A percentile compares a stretch with the other conserved stretches of the same genome.
Conservation (phyloP, 495 filamentous ascomycete species). For the Penicillium lividum region DNA sequence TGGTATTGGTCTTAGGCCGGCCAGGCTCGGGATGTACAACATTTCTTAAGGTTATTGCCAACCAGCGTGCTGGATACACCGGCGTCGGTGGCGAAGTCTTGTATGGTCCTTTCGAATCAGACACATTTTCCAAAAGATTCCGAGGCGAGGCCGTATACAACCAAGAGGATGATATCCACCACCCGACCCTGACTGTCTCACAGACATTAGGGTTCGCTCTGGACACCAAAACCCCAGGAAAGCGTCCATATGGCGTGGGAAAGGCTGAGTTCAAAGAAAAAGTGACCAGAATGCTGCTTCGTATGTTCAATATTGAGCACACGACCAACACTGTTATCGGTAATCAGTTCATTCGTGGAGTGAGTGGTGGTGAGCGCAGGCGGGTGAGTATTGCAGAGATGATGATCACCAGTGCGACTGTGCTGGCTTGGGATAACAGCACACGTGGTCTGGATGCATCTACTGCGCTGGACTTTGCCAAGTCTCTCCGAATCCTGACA, state of each 20-base stretch:
- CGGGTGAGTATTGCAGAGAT: conserved; percentile 55
- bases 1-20: conserved; percentile 85
- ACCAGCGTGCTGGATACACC: conserved; percentile 79
- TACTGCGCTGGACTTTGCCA: conserved; percentile 72
- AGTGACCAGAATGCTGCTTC: conserved; percentile 69
- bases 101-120: conserved; percentile 70
- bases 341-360: conserved; percentile 75
- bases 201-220: conserved; percentile 82
- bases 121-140: conserved; percentile 63
- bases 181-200: conserved; percentile 77
- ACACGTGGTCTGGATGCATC: conserved; percentile 83
- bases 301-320: conserved; percentile 88
- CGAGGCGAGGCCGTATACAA: conserved; percentile 87
- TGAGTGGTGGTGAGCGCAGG: conserved; percentile 69
- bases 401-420: conserved; percentile 70
- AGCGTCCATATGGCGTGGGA: conserved; percentile 64
- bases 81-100: conserved; percentile 73
- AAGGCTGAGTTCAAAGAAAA: conserved; percentile 70
- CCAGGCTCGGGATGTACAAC: conserved; percentile 88
- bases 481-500: conserved; percentile 74
- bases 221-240: conserved; percentile 77
- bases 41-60: conserved; percentile 82
- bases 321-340: conserved; percentile 80
- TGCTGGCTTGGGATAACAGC: conserved; percentile 81
- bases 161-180: conserved; percentile 79